Evolutionary conservation across 768 basidiomycete species (phyloP).

Genomic region (Rhizopogon rudus): DNA sequence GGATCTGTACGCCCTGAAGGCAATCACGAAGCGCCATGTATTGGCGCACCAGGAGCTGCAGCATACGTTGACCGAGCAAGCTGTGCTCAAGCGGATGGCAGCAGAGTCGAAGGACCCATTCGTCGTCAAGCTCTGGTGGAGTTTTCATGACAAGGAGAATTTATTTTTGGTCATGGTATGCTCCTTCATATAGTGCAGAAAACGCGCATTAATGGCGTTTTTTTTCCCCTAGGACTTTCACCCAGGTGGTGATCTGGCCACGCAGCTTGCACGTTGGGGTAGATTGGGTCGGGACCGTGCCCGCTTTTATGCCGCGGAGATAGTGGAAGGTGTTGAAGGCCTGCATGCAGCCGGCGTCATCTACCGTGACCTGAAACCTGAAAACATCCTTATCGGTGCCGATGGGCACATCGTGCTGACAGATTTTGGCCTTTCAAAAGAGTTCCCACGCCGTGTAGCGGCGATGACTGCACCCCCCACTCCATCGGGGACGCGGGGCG

Average conservation of each 20-base stretch:
- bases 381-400: constrained; percentile 91
- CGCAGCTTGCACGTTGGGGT: constrained; percentile 95
- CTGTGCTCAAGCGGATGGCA: constrained; percentile 91
- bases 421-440: constrained; percentile 94
- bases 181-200: constrained; percentile 15
- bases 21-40: constrained; percentile 96
- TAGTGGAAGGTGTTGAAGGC: constrained; percentile 94
- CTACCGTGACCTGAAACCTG: constrained; percentile 96
- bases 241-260: constrained; percentile 94
- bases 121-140: constrained; percentile 94
- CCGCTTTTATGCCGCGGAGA: constrained; percentile 96
- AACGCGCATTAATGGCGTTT: constrained; percentile 11
- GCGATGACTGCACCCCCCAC: constrained; percentile 52
- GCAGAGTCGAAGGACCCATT: constrained; percentile 87
- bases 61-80: constrained; percentile 95
- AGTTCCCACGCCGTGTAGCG: constrained; percentile 61
- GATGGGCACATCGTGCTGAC: constrained; percentile 97
- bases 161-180: constrained; percentile 91
- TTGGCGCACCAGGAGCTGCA: constrained; percentile 94
- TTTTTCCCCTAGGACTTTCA: constrained; percentile 70
- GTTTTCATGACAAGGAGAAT: constrained; percentile 97
- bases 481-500: constrained; percentile 45
- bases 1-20: constrained; percentile 89
- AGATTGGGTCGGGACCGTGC: constrained; percentile 90
- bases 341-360: constrained; percentile 93